Base-by-base conservation (phyloP, 768 basidiomycete genomes). In the Tephrocybe sp. region DNA sequence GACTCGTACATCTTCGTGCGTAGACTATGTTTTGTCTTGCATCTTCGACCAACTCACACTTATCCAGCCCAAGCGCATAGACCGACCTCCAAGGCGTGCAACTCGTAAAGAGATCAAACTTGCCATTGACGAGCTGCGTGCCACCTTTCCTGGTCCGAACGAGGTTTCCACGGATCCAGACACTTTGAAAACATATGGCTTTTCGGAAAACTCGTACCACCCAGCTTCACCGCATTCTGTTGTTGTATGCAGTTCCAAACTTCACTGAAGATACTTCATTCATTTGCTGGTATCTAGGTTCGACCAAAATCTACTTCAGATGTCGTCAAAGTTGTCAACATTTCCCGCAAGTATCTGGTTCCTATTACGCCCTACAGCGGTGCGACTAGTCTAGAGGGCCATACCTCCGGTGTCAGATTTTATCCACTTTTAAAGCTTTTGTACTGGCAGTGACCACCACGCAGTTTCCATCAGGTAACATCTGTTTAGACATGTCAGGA, bases 371-470 rank as follows among this genome's bases (percentile, higher is more conserved):
- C 91, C 2, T 94, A 86, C 59, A 83, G 86, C 41, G 93, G 91
- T 1, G 92, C 88, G 10, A 95, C 91, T 0, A 86, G 84, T 59
- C 73, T 94, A 11, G 93, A 95, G 63, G 91, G 91, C 0, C 91
- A 95, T 67, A 90, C 86, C 53, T 80, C 80, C 41, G 88, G 87
- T 23, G 88, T 89, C 59, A 49, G 75, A 66, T 10, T 19, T 23
- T 31, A 31, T 29, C 18, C n/a, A n/a, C n/a, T n/a, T n/a, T n/a
- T n/a, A n/a, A n/a, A n/a, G n/a, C n/a, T n/a, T n/a, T n/a, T n/a
- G n/a, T n/a, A n/a, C n/a, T n/a, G n/a, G n/a, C n/a, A n/a, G n/a
- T n/a, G n/a, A n/a, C n/a, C n/a, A n/a, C n/a, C n/a, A 38, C 52
- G 45, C 8, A 79, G 78, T 61, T 70, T 56, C 62, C 72, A 0